Evolutionary conservation across 768 basidiomycete species (phyloP).

Genomic region (Pleurotus platypus): DNA sequence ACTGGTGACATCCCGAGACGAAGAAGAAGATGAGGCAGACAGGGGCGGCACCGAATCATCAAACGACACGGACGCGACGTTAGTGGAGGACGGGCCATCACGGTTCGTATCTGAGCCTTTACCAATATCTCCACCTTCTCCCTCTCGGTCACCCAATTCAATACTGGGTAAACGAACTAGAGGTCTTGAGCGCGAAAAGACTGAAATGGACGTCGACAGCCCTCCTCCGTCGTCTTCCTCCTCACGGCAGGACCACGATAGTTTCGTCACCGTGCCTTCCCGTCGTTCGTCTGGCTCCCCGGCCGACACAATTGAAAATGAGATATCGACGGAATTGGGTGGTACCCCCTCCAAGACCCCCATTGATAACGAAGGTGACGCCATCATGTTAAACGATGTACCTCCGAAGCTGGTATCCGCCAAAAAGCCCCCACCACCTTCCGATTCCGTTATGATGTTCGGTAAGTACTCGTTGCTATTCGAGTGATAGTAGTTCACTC

Average conservation of each 20-base stretch:
- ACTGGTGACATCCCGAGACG: conserved; percentile 85
- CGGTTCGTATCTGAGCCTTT: conserved; percentile 25
- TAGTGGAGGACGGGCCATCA: conserved; percentile 70
- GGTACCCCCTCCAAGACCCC: conserved; percentile 27
- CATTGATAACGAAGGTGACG: conserved; percentile 27
- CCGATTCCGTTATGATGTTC: conserved; percentile 88
- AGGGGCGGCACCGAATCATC: conserved; percentile 75
- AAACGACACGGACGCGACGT: conserved; percentile 84
- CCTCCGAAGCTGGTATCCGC: conserved; percentile 11
- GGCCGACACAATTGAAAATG: conserved; percentile 9
- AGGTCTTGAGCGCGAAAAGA: conserved; percentile 39
- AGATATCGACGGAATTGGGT: conserved; percentile 20
- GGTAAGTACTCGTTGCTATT: conserved; percentile 41
- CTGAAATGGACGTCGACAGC: conserved; percentile 56
- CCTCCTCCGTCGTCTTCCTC: conserved; percentile 16
- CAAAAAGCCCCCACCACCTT: conserved; percentile 51
- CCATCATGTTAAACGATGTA: conserved; percentile 26
- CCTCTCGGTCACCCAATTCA: conserved; percentile 38
- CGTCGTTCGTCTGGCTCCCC: conserved; percentile 18
- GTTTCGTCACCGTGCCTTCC: conserved; percentile 28
- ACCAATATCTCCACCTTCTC: conserved; percentile 21
- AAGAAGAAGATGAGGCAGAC: conserved; percentile 79
- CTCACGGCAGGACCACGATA: conserved; percentile 31
- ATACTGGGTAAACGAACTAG: conserved; percentile 71
- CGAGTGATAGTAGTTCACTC: conserved; percentile 1